phyloP scores from a whole-genome alignment of 2,329 filamentous ascomycete genomes.

The Clarireedia homoeocarpa region DNA sequence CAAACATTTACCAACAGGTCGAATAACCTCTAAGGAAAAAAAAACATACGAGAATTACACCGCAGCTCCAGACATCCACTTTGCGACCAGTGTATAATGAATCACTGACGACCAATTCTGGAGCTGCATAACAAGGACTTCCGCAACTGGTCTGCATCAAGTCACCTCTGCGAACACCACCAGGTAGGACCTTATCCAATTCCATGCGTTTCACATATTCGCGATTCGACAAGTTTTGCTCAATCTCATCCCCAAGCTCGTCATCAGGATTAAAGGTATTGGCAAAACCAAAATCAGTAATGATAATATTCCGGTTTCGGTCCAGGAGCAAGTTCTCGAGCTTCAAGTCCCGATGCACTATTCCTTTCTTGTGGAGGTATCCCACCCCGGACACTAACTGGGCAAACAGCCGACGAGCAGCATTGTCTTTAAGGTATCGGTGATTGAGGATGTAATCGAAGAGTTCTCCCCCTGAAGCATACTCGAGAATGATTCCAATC shows the following conservation, averaged over 20 bases:
- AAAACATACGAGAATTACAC: slow-evolving; percentile 82
- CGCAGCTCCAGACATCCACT: slow-evolving; percentile 98
- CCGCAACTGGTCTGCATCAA: slow-evolving; percentile 99
- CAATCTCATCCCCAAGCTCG: slow-evolving; percentile 83
- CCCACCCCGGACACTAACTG: slow-evolving; percentile 95
- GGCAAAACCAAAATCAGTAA: slow-evolving; percentile 97
- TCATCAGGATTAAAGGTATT: slow-evolving; percentile 92
- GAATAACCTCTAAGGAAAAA: background rate
- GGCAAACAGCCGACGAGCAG: slow-evolving; percentile 84
- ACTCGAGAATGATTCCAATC: slow-evolving; percentile 97
- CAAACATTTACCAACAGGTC: slow-evolving; percentile 2
- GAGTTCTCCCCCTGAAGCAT: slow-evolving; percentile 92
- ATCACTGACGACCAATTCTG: slow-evolving; percentile 94
- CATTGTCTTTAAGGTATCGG: slow-evolving; percentile 88
- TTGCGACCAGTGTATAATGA: slow-evolving; percentile 95
- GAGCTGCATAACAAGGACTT: slow-evolving; percentile 94
- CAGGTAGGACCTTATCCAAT: slow-evolving; percentile 69
- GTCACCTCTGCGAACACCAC: slow-evolving; percentile 77
- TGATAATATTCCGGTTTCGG: slow-evolving; percentile 97
- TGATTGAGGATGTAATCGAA: slow-evolving; percentile 99
- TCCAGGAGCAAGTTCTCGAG: slow-evolving; percentile 92
- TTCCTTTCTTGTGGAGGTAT: slow-evolving; percentile 96
- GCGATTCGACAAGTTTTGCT: slow-evolving; percentile 76
- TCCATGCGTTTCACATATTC: slow-evolving; percentile 82
- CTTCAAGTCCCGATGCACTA: slow-evolving; percentile 94